These are phyloP conservation scores for Sicyos baderoa DNA, from an alignment of 306 rosid genomes.

Conservation along the genomic window DNA sequence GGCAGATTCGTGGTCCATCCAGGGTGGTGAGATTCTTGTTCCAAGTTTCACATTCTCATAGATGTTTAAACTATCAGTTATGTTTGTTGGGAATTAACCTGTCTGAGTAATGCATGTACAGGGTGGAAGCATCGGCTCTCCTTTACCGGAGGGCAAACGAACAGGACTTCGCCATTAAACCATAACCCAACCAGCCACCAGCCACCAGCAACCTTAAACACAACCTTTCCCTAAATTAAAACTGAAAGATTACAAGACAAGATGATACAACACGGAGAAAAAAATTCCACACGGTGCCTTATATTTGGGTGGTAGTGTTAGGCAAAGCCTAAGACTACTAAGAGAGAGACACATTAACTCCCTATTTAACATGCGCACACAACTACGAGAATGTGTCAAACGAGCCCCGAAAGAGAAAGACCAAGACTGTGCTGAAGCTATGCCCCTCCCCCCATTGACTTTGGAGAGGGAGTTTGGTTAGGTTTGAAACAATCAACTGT, in stretches of 20 bases:
- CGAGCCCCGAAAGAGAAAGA: no score
- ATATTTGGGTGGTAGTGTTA: background rate
- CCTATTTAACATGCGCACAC: no score
- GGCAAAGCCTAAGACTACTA: conserved; percentile 13
- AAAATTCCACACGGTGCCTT: background rate
- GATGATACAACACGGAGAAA: no score
- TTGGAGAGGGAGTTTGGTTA: background rate
- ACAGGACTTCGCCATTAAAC: conserved; percentile 81
- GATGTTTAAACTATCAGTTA: background rate
- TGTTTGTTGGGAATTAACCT: conserved; percentile 6
- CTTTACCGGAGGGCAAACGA: conserved; percentile 97
- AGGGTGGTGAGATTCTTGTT: conserved; percentile 62
- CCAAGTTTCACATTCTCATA: background rate
- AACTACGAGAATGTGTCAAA: no score
- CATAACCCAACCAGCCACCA: conserved; percentile 21
- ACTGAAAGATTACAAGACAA: conserved; percentile 13
- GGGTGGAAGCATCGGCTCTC: conserved; percentile 99
- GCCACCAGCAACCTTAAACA: no score
- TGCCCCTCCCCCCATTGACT: background rate
- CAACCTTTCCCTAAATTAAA: conserved; percentile 37
- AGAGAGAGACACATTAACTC: no score
- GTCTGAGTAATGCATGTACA: conserved; percentile 32
- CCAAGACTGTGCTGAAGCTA: no score
- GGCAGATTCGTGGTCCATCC: conserved; percentile 89
- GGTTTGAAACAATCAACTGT: background rate